Evolutionary conservation across 1,284 basidiomycete species (phyloP).

Genomic region (Marasmius tenuissimus): DNA sequence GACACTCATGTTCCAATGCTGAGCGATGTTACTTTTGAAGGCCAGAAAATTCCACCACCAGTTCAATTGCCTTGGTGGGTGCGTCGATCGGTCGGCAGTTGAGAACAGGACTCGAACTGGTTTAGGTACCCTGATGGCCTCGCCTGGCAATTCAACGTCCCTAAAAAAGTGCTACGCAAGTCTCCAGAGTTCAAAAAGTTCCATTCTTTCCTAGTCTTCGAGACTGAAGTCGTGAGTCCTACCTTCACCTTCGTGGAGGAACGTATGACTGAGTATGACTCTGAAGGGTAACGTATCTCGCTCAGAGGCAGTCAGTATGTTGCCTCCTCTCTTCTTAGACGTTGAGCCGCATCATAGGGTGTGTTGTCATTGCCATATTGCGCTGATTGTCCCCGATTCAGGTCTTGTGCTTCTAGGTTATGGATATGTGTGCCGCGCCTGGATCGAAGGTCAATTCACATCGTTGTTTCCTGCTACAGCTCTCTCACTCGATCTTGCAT

Average conservation of each 20-base stretch:
- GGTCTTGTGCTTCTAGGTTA: slow-evolving; percentile 51
- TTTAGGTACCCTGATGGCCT: slow-evolving; percentile 89
- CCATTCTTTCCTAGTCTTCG: slow-evolving; percentile 95
- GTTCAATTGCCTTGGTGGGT: slow-evolving; percentile 80
- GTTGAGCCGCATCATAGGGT: slow-evolving; percentile 91
- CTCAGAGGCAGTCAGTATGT: slow-evolving; percentile 98
- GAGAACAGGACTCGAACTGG: slow-evolving; percentile 5
- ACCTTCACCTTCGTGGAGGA: background rate
- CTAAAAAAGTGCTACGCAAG: slow-evolving; percentile 89
- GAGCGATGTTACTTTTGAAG: slow-evolving; percentile 78
- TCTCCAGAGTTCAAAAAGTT: slow-evolving; percentile 95
- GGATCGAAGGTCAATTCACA: slow-evolving; percentile 78
- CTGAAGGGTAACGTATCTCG: slow-evolving; percentile 89
- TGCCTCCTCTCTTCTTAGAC: slow-evolving; percentile 93
- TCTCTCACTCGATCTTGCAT: background rate
- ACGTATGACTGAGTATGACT: background rate
- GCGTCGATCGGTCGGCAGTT: background rate
- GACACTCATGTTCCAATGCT: slow-evolving; percentile 80
- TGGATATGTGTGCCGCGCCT: slow-evolving; percentile 99
- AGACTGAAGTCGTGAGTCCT: slow-evolving; percentile 87
- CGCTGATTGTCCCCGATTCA: slow-evolving; percentile 5
- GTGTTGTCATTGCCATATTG: slow-evolving; percentile 19
- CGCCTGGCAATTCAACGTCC: slow-evolving; percentile 95
- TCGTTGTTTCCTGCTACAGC: background rate
- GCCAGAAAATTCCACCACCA: slow-evolving; percentile 75